Evolutionary conservation across 257 asterid species (phyloP).

Genomic region (Fraxinus quadrangulata): DNA sequence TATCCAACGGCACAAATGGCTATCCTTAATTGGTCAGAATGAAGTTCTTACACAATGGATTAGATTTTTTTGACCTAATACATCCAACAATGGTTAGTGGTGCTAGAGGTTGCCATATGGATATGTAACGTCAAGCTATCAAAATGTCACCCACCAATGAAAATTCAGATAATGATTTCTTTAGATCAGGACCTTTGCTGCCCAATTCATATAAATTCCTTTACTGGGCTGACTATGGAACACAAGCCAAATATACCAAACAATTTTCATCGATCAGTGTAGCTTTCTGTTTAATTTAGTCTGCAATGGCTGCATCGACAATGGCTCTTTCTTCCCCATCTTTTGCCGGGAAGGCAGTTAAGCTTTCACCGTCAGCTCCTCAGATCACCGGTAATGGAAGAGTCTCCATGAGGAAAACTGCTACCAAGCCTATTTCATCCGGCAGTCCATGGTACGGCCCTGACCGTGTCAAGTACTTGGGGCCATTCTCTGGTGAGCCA

Average conservation of each 20-base stretch:
- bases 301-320: slow-evolving; percentile 43
- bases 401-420: slow-evolving; percentile 47
- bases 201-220: neutral
- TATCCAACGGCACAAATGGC: neutral
- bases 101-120: neutral
- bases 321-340: slow-evolving; percentile 64
- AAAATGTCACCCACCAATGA: neutral
- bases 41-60: neutral
- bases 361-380: slow-evolving; percentile 37
- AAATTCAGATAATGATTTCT: neutral
- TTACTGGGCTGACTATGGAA: neutral
- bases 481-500: slow-evolving; percentile 52
- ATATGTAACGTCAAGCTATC: neutral
- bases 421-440: slow-evolving; percentile 28
- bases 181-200: neutral
- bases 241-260: neutral
- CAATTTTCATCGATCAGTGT: neutral
- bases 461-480: slow-evolving; percentile 51
- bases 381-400: slow-evolving; percentile 44
- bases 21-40: neutral
- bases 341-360: slow-evolving; percentile 48
- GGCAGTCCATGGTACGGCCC: slow-evolving; percentile 61
- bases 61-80: neutral
- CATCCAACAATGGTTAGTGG: neutral
- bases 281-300: no score